A percentile compares a stretch with the other conserved stretches of the same genome.
phyloP scores from a whole-genome alignment of 768 basidiomycete species.

The Xerocomellus intermedius region DNA sequence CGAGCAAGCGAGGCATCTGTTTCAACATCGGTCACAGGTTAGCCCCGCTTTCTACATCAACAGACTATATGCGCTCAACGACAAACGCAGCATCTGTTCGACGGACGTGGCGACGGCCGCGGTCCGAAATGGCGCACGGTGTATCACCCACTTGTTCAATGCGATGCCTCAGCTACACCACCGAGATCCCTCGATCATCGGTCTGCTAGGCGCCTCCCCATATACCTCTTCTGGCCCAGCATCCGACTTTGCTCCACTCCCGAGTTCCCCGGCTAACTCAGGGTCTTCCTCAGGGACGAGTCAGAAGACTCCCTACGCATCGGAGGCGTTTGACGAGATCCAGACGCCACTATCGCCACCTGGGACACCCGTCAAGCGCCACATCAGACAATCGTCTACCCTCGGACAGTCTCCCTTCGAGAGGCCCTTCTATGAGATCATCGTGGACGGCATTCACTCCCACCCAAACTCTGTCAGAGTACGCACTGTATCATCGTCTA shows the following conservation, averaged over 20 bases:
- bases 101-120: conserved; percentile 72
- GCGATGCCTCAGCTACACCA: conserved; percentile 91
- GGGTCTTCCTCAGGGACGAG: conserved; percentile 6
- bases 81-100: conserved; percentile 57
- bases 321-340: conserved; percentile 63
- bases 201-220: conserved; percentile 77
- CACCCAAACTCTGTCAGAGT: conserved; percentile 90
- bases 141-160: conserved; percentile 92
- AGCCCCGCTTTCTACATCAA: conserved; percentile 3
- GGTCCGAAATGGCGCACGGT: conserved; percentile 68
- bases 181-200: conserved; percentile 89
- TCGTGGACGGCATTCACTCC: conserved; percentile 88
- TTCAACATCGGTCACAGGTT: conserved; percentile 92
- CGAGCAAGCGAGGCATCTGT: conserved; percentile 63
- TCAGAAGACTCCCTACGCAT: conserved; percentile 33
- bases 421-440: conserved; percentile 84
- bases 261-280: conserved; percentile 13
- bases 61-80: conserved; percentile 1
- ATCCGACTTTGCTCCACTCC: conserved; percentile 28
- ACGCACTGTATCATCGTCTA: conserved; percentile 25
- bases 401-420: conserved; percentile 48
- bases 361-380: conserved; percentile 41
- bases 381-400: conserved; percentile 31
- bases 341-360: conserved; percentile 59
- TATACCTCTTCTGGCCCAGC: conserved; percentile 47